phyloP scores from a whole-genome alignment of 495 filamentous ascomycete genomes.

The Neurospora cerealis region DNA sequence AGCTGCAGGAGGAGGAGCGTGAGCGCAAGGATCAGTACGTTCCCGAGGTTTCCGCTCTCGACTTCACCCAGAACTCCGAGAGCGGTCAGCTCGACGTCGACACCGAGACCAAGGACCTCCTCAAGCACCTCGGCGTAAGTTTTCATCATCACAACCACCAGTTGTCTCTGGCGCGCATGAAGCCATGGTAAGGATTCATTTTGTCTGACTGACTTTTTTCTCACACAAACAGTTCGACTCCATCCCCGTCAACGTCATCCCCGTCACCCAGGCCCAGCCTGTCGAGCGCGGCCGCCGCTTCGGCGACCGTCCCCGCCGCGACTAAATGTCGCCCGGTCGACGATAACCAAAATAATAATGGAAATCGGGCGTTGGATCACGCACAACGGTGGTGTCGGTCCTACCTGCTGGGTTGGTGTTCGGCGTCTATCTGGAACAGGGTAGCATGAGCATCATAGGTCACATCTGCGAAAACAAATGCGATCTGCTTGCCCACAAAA shows the following conservation, averaged over 20 bases:
- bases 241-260: constrained; percentile 88
- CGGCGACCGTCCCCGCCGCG: constrained; percentile 36
- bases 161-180: background rate
- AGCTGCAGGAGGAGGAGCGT: constrained; percentile 99
- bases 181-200: background rate
- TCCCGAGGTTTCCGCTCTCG: constrained; percentile 94
- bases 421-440: constrained; percentile 37
- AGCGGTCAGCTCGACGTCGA: constrained; percentile 90
- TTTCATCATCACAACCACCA: background rate
- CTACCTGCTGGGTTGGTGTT: constrained; percentile 16
- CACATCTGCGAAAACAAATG: constrained; percentile 28
- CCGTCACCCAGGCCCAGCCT: constrained; percentile 78
- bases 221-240: constrained; percentile 67
- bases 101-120: constrained; percentile 91
- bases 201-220: constrained; percentile 13
- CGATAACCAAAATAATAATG: constrained; percentile 5
- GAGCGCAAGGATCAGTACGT: constrained; percentile 99
- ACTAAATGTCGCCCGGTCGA: constrained; percentile 23
- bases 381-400: background rate
- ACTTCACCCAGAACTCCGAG: constrained; percentile 87
- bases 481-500: constrained; percentile 51
- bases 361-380: background rate
- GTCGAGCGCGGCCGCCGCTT: constrained; percentile 60
- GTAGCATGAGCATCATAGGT: constrained; percentile 40
- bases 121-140: constrained; percentile 97